These are phyloP conservation scores for Ichthyophthirius multifiliis DNA, from an alignment of 169 alveolate genomes.

Conservation along the genomic window DNA sequence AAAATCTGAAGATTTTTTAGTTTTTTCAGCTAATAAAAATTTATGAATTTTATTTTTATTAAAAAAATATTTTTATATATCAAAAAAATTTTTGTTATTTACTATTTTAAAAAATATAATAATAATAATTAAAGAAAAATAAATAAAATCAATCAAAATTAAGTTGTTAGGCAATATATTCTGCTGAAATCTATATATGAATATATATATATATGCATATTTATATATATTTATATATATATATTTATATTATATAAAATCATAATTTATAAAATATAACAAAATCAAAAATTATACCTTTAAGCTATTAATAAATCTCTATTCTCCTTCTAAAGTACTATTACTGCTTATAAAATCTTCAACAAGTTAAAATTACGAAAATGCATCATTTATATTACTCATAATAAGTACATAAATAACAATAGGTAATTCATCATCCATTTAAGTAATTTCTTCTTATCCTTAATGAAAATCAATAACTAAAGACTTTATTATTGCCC, in stretches of 20 bases:
- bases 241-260: background rate
- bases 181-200: background rate
- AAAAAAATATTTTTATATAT: too few species aligned
- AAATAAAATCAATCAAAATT: too few species aligned
- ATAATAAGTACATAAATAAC: constrained; percentile 5
- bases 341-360: background rate
- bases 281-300: background rate
- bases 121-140: too few species aligned
- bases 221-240: background rate
- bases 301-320: background rate
- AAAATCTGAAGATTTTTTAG: too few species aligned
- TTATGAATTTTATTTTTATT: too few species aligned
- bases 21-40: too few species aligned
- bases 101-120: too few species aligned
- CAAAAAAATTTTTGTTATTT: too few species aligned
- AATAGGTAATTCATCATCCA: constrained; percentile 21
- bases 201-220: background rate
- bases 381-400: background rate
- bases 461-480: constrained; percentile 13
- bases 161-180: background rate
- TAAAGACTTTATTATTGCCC: constrained; percentile 13
- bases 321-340: background rate
- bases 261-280: background rate
- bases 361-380: background rate
- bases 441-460: background rate